Percentiles rank a stretch among this genome's conserved stretches.
phyloP scores from a whole-genome alignment of 2,329 filamentous ascomycete species.

The Shiraia sp. region DNA sequence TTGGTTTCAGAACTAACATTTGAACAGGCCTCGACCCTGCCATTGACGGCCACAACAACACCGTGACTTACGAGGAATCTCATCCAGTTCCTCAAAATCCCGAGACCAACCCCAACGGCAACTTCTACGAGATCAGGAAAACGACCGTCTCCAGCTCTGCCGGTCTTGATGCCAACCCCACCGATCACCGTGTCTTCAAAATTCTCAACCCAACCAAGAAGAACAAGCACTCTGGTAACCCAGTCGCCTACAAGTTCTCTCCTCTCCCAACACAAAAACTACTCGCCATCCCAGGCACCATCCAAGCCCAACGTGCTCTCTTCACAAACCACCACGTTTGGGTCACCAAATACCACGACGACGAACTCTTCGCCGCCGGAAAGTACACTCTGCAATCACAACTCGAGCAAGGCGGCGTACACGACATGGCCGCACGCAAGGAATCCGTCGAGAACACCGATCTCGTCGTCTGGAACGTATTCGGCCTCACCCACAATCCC shows the following conservation, averaged over 20 bases:
- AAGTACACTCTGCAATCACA: constrained; percentile 53
- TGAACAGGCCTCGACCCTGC: constrained; percentile 65
- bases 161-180: constrained; percentile 58
- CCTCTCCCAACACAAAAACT: constrained; percentile 55
- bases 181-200: constrained; percentile 59
- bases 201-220: constrained; percentile 54
- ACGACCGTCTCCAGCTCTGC: constrained; percentile 51
- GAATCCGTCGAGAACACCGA: constrained; percentile 51
- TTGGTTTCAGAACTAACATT: not conserved
- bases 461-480: constrained; percentile 55
- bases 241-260: constrained; percentile 54
- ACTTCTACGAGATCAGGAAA: constrained; percentile 61
- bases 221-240: constrained; percentile 52
- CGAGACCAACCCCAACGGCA: constrained; percentile 63
- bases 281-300: constrained; percentile 50
- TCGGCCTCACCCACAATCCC: constrained; percentile 57
- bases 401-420: constrained; percentile 49
- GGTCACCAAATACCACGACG: constrained; percentile 58
- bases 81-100: constrained; percentile 55
- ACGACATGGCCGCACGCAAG: constrained; percentile 49
- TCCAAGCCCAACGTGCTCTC: constrained; percentile 51
- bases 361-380: constrained; percentile 56
- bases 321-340: constrained; percentile 59
- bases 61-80: constrained; percentile 59
- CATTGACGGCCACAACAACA: constrained; percentile 61